These are phyloP conservation scores for Sanghuangporus sanghuang DNA, from an alignment of 1,284 basidiomycete species.

Conservation along the genomic window DNA sequence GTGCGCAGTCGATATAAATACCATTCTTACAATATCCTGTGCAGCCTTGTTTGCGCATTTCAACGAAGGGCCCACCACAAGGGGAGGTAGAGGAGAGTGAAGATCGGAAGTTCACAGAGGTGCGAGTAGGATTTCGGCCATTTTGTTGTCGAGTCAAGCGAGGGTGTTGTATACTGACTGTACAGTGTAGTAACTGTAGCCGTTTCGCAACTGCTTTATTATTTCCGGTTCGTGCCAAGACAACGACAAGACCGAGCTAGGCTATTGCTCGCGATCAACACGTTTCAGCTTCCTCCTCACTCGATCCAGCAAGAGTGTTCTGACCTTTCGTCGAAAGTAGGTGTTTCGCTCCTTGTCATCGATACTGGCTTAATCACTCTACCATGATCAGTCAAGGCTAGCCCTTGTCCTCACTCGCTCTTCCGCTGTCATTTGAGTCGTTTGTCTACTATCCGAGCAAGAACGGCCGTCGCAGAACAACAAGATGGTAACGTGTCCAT, in stretches of 20 bases:
- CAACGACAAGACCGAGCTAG: background rate
- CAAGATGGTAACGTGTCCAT: constrained; percentile 37
- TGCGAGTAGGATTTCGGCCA: too few relatives aligned
- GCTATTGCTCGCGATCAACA: background rate
- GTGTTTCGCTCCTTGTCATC: too few relatives aligned
- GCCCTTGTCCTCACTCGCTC: background rate
- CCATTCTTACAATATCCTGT: too few relatives aligned
- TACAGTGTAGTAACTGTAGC: too few relatives aligned
- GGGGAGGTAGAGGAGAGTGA: background rate
- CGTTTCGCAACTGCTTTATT: background rate
- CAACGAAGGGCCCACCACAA: too few relatives aligned
- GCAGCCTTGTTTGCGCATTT: too few relatives aligned
- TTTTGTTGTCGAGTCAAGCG: background rate
- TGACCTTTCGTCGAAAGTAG: background rate
- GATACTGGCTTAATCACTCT: background rate
- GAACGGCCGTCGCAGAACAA: background rate
- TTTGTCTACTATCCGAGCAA: background rate
- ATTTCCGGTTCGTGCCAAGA: background rate
- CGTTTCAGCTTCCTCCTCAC: background rate
- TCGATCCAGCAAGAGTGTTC: background rate
- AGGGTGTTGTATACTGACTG: background rate
- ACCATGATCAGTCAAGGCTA: background rate
- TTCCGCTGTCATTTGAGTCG: background rate
- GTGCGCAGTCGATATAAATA: too few relatives aligned
- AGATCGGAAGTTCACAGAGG: too few relatives aligned